Conservation (phyloP, 257 asterid species). For the Lycium ferocissimum region DNA sequence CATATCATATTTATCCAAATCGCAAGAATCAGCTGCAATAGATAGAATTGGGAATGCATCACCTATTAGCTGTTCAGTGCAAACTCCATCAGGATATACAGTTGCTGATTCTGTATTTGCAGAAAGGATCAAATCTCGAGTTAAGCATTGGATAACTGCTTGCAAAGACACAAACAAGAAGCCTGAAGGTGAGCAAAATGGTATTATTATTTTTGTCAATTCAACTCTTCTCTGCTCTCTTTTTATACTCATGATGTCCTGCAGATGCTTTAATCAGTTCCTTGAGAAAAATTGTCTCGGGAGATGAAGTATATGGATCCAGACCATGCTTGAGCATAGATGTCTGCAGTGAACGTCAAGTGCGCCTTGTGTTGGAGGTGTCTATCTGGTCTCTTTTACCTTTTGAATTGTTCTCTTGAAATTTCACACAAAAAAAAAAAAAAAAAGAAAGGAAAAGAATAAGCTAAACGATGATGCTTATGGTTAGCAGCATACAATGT, state of each 20-base stretch:
- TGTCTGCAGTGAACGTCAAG: slow-evolving; percentile 87
- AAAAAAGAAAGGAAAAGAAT: too few species aligned
- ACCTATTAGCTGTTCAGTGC: slow-evolving; percentile 36
- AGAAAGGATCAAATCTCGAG: slow-evolving; percentile 76
- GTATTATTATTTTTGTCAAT: slow-evolving; percentile 14
- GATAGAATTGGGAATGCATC: slow-evolving; percentile 53
- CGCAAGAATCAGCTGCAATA: slow-evolving; percentile 71
- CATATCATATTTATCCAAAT: slow-evolving; percentile 89
- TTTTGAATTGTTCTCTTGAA: not conserved
- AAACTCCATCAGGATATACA: slow-evolving; percentile 55
- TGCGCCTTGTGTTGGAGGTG: slow-evolving; percentile 72
- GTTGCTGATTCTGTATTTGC: slow-evolving; percentile 83
- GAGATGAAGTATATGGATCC: slow-evolving; percentile 71
- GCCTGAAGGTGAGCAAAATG: slow-evolving; percentile 65
- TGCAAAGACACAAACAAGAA: slow-evolving; percentile 53
- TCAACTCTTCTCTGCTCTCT: slow-evolving; percentile 18
- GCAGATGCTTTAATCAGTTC: slow-evolving; percentile 72
- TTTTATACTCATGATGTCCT: not conserved
- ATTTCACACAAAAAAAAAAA: too few species aligned
- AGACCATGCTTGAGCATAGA: slow-evolving; percentile 83
- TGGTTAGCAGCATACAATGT: not conserved
- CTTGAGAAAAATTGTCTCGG: slow-evolving; percentile 68
- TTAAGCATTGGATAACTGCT: slow-evolving; percentile 69
- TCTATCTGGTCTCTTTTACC: slow-evolving; percentile 31
- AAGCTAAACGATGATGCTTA: not conserved